These are phyloP conservation scores for Serendipita sp. DNA, from an alignment of 1,284 basidiomycete genomes.

Conservation along the genomic window DNA sequence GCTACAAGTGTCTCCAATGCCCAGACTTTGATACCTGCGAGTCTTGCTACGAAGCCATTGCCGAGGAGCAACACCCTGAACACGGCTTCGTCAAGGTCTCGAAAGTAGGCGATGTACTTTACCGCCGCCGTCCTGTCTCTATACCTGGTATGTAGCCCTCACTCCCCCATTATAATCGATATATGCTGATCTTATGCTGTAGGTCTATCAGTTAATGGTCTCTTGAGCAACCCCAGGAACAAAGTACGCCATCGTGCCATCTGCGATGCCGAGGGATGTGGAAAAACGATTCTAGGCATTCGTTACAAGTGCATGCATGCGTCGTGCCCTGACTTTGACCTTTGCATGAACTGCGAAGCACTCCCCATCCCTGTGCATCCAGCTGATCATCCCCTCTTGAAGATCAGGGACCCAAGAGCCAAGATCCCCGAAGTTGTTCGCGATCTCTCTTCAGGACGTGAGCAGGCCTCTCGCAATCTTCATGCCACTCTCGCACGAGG, in stretches of 20 bases:
- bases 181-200: neutral
- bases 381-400: slow-evolving; percentile 59
- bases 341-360: slow-evolving; percentile 72
- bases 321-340: slow-evolving; percentile 65
- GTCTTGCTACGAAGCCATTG: slow-evolving; percentile 52
- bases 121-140: neutral
- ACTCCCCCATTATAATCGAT: neutral
- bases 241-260: slow-evolving; percentile 15
- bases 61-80: slow-evolving; percentile 54
- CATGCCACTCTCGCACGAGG: neutral
- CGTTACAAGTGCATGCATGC: slow-evolving; percentile 76
- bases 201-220: neutral
- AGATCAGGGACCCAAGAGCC: slow-evolving; percentile 45
- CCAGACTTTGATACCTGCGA: slow-evolving; percentile 68
- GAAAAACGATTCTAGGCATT: slow-evolving; percentile 38
- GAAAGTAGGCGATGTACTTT: slow-evolving; percentile 30
- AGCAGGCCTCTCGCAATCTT: neutral
- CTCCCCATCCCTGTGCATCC: slow-evolving; percentile 68
- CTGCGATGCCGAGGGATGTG: slow-evolving; percentile 29
- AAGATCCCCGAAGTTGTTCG: slow-evolving; percentile 36
- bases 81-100: slow-evolving; percentile 64
- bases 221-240: neutral
- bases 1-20: slow-evolving; percentile 62
- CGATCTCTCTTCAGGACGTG: neutral
- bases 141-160: neutral